Evolutionary conservation across 306 rosid genomes (phyloP), one percentile per base, ranked within the genome.

Genomic region (Castanea crenata): DNA sequence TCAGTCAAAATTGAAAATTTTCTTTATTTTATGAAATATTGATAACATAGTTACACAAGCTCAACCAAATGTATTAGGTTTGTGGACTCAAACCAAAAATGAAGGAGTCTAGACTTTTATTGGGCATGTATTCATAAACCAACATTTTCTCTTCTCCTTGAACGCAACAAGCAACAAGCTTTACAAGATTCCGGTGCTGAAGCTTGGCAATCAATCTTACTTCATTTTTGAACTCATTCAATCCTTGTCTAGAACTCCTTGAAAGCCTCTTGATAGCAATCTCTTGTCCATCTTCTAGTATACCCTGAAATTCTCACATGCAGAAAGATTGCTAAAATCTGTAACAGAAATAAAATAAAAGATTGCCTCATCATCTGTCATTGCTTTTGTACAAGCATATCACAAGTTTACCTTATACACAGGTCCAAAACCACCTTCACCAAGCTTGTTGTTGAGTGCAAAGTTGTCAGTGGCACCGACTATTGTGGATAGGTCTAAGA

Each of bases 151-250:
- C 93, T 1, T 78, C 90, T 16, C 68, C 79, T 4, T 91, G 79
- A 74, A 88, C 69, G 85, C 91, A 89, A 29, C 88, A 91, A 0
- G 92, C 97, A 44, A 89, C 74, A 52, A 91, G 88, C 58, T 80
- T 89, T 18, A 91, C 97, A 4, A 91, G 92, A 79, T 91, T 89
- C 65, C 92, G 81, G 27, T 91, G 97, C 58, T 90, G 92, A 81
- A 92, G 97, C 27, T 92, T 88, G 5, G 90, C 90, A 5, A 92
- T 87, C 61, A 85, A 78, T 55, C 18, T 54, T 13, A 90, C 89
- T 88, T 92, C 94, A 55, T 90, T 90, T 63, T 80, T 84, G 84
- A 90, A 90, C 79, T 90, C 92, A 0, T 84, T 52, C 0, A 84
- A 55, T 31, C 93, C 93, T 85, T 92, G 97, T 58, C 90, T 86